Evolutionary conservation across 2,329 filamentous ascomycete species (phyloP), one percentile per base, ranked within the genome.

Genomic region (Pestalotiopsis sp.): DNA sequence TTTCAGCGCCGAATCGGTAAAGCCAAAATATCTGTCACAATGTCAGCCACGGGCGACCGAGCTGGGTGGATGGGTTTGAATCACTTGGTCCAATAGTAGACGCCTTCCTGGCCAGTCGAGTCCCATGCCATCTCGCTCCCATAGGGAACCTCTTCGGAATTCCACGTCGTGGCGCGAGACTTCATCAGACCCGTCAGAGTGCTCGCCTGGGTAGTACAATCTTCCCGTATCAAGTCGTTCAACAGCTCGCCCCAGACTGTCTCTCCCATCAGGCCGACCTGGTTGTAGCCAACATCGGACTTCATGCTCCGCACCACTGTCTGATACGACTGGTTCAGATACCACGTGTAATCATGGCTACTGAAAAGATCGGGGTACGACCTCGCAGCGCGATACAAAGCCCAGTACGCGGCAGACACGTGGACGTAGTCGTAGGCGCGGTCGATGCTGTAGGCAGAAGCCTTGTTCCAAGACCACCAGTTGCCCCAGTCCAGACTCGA

Each of bases 51-150:
- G 5, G 64, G 39, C 9, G 13, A 52, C 22, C 11, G 11, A 38
- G 10, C 26, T 1, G 26, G 26, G n/a, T 30, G 38, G 5, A 14
- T 17, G 11, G 20, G 20, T 2, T 38, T n/a, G 17, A 52, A 71
- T 75, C 70, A 82, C 81, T 82, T 83, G 5, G 82, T 79, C 86
- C 87, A 89, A 68, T 86, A 86, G 68, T 88, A 89, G 0, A 89
- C 85, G 0, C 87, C 87, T 73, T 90, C 87, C 69, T 90, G 87
- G 0, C 86, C 87, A 0, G 87, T 89, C 0, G 84, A 88, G 67
- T 90, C 88, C 88, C 88, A 90, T 0, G 86, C 83, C 85, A 88
- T 87, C 73, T 89, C 88, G 64, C 85, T 88, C 0, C 86, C 87
- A 68, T 84, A 90, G 0, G 88, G 88, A 4, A 86, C 83, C 7